phyloP scores from a whole-genome alignment of 2,329 filamentous ascomycete genomes.

The Zasmidium angulare region DNA sequence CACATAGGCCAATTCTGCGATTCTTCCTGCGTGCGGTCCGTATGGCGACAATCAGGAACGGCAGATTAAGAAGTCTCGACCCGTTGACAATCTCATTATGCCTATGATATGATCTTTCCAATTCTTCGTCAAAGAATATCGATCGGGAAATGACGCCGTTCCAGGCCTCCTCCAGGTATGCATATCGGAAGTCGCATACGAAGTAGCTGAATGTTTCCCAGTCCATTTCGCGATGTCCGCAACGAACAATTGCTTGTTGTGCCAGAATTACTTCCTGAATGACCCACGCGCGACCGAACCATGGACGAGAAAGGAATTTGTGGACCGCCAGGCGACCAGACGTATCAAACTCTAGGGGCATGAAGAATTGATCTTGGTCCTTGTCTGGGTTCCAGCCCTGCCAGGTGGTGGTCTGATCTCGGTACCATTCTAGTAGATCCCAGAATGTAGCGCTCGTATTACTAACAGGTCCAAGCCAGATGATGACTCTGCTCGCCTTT shows the following conservation, averaged over 20 bases:
- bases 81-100: background rate
- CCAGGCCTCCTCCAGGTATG: background rate
- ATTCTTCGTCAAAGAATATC: background rate
- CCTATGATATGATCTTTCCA: background rate
- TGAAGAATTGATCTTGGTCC: background rate
- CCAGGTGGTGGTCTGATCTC: background rate
- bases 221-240: background rate
- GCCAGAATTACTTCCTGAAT: background rate
- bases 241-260: background rate
- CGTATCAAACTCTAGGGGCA: background rate
- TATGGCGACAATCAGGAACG: background rate
- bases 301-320: background rate
- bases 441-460: background rate
- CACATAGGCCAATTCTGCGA: background rate
- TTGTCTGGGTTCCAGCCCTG: background rate
- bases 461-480: constrained; percentile 13
- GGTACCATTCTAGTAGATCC: background rate
- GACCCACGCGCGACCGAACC: background rate
- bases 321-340: background rate
- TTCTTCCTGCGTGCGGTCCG: background rate
- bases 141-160: background rate
- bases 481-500: constrained; percentile 3
- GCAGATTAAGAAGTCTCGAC: background rate
- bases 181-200: background rate
- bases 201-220: background rate